phyloP scores from a whole-genome alignment of 495 filamentous ascomycete species.

The Penicillium bovifimosum region DNA sequence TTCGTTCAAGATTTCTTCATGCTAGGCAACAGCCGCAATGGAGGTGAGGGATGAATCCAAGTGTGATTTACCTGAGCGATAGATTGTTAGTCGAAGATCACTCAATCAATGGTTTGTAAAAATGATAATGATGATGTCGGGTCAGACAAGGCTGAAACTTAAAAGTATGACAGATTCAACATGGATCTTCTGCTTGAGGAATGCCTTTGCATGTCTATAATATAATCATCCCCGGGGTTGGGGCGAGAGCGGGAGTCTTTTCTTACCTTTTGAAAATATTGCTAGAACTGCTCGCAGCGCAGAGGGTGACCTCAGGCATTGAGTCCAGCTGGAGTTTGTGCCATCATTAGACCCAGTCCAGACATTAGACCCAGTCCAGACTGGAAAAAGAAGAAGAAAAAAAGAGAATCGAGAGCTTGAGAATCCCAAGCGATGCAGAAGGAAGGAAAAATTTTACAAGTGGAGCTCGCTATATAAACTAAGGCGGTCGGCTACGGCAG shows the following conservation, averaged over 20 bases:
- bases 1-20: slow-evolving; percentile 96
- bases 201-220: slow-evolving; percentile 82
- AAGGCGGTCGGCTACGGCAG: slow-evolving; percentile 10
- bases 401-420: slow-evolving; percentile 12
- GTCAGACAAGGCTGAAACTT: slow-evolving; percentile 99
- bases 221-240: slow-evolving; percentile 67
- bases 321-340: not conserved
- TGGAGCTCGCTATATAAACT: slow-evolving; percentile 25
- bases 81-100: slow-evolving; percentile 39
- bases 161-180: slow-evolving; percentile 70
- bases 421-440: slow-evolving; percentile 19
- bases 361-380: too few species aligned
- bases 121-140: slow-evolving; percentile 19
- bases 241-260: slow-evolving; percentile 7
- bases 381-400: slow-evolving; percentile 5
- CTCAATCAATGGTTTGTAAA: slow-evolving; percentile 20
- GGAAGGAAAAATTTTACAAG: slow-evolving; percentile 39
- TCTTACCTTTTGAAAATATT: slow-evolving; percentile 53
- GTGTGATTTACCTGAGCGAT: slow-evolving; percentile 50
- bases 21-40: slow-evolving; percentile 28
- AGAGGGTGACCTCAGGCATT: not conserved
- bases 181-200: slow-evolving; percentile 91
- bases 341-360: slow-evolving; percentile 12
- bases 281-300: not conserved
- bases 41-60: slow-evolving; percentile 13